Conservation (phyloP, 2,329 filamentous ascomycete species). For the Beauveria rudraprayagi region DNA sequence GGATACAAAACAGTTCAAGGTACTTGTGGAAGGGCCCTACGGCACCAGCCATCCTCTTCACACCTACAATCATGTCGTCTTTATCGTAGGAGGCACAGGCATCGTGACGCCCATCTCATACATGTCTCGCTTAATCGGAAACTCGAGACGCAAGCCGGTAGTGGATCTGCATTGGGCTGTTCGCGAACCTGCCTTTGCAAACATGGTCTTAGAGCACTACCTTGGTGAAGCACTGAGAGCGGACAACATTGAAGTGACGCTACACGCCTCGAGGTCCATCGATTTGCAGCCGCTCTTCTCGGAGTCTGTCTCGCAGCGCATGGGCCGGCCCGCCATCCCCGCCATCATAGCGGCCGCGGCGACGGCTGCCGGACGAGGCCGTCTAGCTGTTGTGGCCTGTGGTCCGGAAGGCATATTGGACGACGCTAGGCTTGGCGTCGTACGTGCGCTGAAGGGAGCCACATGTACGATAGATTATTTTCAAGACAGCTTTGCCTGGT, state of each 20-base stretch:
- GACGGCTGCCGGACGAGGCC: neutral
- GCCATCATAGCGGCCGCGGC: slow-evolving; percentile 24
- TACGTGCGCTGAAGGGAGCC: slow-evolving; percentile 20
- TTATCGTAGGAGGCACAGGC: slow-evolving; percentile 38
- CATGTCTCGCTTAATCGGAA: slow-evolving; percentile 20
- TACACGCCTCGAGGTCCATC: slow-evolving; percentile 26
- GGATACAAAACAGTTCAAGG: slow-evolving; percentile 20
- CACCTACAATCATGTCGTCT: slow-evolving; percentile 30
- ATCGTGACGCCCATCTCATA: slow-evolving; percentile 36
- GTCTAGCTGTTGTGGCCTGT: slow-evolving; percentile 34
- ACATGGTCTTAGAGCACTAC: slow-evolving; percentile 26
- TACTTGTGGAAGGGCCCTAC: slow-evolving; percentile 39
- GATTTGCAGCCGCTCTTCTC: slow-evolving; percentile 11
- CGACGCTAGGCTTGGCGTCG: slow-evolving; percentile 29
- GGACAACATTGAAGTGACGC: slow-evolving; percentile 25
- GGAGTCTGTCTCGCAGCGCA: slow-evolving; percentile 14
- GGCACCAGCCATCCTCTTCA: slow-evolving; percentile 32
- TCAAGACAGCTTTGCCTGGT: slow-evolving; percentile 37
- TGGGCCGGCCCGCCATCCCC: slow-evolving; percentile 26
- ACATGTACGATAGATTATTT: slow-evolving; percentile 30
- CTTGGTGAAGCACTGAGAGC: slow-evolving; percentile 21
- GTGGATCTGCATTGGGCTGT: slow-evolving; percentile 34
- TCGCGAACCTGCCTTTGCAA: slow-evolving; percentile 25
- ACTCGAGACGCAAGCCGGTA: neutral
- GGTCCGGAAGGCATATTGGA: slow-evolving; percentile 38